phyloP scores from a whole-genome alignment of 257 asterid species.

The Primulina eburnea region DNA sequence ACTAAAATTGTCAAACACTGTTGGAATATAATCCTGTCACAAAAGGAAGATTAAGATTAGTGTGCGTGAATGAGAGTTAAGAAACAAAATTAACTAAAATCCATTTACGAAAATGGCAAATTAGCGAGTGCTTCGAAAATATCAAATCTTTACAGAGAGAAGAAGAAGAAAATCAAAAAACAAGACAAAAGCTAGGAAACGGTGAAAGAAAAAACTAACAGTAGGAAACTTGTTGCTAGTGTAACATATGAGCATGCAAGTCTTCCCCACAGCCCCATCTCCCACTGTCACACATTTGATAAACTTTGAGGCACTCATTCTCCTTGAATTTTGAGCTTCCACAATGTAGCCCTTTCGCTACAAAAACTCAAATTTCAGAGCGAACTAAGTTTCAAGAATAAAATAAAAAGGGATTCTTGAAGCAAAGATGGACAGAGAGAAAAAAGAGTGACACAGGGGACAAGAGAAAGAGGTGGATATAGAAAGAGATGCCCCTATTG shows the following conservation, averaged over 20 bases:
- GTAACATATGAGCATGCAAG: conserved; percentile 97
- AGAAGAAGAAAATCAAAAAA: neutral
- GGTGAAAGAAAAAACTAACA: conserved; percentile 39
- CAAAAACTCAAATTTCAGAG: conserved; percentile 1
- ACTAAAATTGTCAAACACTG: conserved; percentile 87
- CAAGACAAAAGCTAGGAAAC: neutral
- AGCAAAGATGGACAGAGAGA: conserved; percentile 20
- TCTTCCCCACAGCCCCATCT: conserved; percentile 98
- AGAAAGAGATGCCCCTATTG: conserved; percentile 49
- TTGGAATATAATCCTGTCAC: conserved; percentile 84
- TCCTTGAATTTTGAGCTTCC: conserved; percentile 21
- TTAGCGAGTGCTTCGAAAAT: conserved; percentile 8
- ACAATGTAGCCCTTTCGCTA: conserved; percentile 10
- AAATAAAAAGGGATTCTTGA: conserved; percentile 13
- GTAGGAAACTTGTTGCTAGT: conserved; percentile 96
- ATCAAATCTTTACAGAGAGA: neutral
- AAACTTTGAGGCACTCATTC: conserved; percentile 95
- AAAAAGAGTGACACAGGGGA: conserved; percentile 17
- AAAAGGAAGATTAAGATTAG: neutral
- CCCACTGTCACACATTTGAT: conserved; percentile 96
- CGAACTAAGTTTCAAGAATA: conserved; percentile 6
- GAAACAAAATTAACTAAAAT: neutral
- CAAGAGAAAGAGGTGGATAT: conserved; percentile 35
- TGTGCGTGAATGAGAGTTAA: neutral
- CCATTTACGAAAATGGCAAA: neutral